A percentile compares a stretch with the other conserved stretches of the same genome.
phyloP scores from a whole-genome alignment of 805 yeast species.

The Lachancea thermotolerans region DNA sequence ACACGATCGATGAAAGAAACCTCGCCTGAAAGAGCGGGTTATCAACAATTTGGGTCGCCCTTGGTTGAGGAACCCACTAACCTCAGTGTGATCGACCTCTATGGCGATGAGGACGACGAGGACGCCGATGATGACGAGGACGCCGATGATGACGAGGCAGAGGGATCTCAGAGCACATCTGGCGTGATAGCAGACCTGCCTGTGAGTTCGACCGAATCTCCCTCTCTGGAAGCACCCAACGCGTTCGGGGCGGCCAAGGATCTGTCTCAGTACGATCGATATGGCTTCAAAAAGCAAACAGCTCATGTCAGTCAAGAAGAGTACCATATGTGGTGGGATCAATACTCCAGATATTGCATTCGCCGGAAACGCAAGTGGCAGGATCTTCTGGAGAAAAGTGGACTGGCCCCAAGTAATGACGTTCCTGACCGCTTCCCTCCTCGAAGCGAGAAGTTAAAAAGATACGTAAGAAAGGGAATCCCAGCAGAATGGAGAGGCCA shows the following conservation, averaged over 20 bases:
- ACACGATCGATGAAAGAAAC: not conserved
- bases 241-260: not conserved
- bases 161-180: slow-evolving; percentile 2
- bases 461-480: slow-evolving; percentile 83
- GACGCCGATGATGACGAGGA: not conserved
- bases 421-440: slow-evolving; percentile 69
- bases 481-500: slow-evolving; percentile 97
- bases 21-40: slow-evolving; percentile 2
- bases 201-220: not conserved
- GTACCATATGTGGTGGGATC: slow-evolving; percentile 71
- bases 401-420: slow-evolving; percentile 44
- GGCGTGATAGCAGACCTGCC: not conserved
- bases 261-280: slow-evolving; percentile 50
- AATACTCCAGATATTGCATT: slow-evolving; percentile 55
- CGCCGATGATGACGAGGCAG: not conserved
- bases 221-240: not conserved
- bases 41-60: not conserved
- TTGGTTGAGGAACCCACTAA: slow-evolving; percentile 6
- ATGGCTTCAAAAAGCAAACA: slow-evolving; percentile 76
- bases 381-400: slow-evolving; percentile 55
- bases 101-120: slow-evolving; percentile 4
- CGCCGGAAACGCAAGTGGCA: slow-evolving; percentile 77
- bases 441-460: slow-evolving; percentile 66
- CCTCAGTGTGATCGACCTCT: slow-evolving; percentile 9
- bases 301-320: slow-evolving; percentile 44